Conservation (phyloP, 306 rosid species). For the Dryas alaskensis region DNA sequence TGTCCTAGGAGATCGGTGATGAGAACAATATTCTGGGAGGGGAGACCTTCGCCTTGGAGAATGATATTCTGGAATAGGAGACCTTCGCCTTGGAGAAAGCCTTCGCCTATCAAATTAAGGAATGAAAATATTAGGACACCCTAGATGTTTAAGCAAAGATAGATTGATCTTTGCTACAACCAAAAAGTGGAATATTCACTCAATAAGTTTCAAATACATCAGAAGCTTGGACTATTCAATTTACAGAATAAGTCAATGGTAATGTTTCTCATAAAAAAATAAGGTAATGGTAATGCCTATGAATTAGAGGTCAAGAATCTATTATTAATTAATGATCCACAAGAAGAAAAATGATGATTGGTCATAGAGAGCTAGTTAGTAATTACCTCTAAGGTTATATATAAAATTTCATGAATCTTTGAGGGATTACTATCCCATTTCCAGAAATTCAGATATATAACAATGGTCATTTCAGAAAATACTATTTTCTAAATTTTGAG, state of each 20-base stretch:
- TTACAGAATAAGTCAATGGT: neutral
- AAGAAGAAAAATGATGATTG: neutral
- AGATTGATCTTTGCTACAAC: neutral
- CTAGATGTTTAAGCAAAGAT: neutral
- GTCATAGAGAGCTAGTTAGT: neutral
- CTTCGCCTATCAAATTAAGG: neutral
- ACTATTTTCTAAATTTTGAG: neutral
- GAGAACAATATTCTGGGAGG: neutral
- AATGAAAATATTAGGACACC: neutral
- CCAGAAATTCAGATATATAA: neutral
- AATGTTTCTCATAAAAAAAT: neutral
- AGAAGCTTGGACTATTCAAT: neutral
- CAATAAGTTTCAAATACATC: neutral
- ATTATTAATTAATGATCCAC: neutral
- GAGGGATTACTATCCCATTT: neutral
- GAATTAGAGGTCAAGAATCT: neutral
- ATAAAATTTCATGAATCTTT: neutral
- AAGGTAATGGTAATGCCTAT: neutral
- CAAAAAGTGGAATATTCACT: neutral
- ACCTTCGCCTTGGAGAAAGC: conserved; percentile 5
- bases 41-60: neutral
- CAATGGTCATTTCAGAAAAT: neutral
- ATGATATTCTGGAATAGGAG: neutral
- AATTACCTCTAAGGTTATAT: neutral
- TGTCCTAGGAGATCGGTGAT: neutral